A percentile compares a stretch with the other conserved stretches of the same genome.
Evolutionary conservation across 768 basidiomycete species (phyloP).

Genomic region (Termitomyces eurrhizus): DNA sequence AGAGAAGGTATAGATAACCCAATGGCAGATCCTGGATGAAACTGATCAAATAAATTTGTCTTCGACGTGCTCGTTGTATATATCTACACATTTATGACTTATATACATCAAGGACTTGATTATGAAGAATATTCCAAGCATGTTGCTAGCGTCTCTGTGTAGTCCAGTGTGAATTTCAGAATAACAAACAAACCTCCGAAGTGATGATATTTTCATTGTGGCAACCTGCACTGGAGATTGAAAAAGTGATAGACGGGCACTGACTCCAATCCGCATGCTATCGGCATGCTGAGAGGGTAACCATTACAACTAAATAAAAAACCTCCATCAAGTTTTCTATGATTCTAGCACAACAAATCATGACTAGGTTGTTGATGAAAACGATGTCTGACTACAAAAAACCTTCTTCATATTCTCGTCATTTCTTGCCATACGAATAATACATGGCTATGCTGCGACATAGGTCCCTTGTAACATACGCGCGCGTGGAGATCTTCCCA

Average conservation of each 20-base stretch:
- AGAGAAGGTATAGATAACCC: slow-evolving; percentile 10
- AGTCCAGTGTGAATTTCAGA: not conserved
- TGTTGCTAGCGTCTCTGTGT: not conserved
- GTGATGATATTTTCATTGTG: too few species aligned
- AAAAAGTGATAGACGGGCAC: not conserved
- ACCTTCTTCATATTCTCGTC: too few species aligned
- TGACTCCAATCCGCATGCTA: slow-evolving; percentile 3
- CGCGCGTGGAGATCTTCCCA: too few species aligned
- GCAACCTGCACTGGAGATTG: not conserved
- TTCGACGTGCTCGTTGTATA: not conserved
- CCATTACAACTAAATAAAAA: not conserved
- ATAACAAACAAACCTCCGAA: not conserved
- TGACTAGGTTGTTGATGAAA: too few species aligned
- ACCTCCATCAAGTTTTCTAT: slow-evolving; percentile 5
- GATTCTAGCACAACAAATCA: too few species aligned
- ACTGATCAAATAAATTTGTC: not conserved
- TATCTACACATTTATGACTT: not conserved
- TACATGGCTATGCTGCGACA: too few species aligned
- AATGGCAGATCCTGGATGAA: slow-evolving; percentile 16
- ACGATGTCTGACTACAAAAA: too few species aligned
- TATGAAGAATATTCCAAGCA: not conserved
- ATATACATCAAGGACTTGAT: not conserved
- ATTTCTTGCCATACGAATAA: too few species aligned
- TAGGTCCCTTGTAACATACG: too few species aligned
- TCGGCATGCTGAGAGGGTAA: slow-evolving; percentile 1